Base-by-base conservation (phyloP, 805 yeast species). In the Yamadazyma ubonensis region DNA sequence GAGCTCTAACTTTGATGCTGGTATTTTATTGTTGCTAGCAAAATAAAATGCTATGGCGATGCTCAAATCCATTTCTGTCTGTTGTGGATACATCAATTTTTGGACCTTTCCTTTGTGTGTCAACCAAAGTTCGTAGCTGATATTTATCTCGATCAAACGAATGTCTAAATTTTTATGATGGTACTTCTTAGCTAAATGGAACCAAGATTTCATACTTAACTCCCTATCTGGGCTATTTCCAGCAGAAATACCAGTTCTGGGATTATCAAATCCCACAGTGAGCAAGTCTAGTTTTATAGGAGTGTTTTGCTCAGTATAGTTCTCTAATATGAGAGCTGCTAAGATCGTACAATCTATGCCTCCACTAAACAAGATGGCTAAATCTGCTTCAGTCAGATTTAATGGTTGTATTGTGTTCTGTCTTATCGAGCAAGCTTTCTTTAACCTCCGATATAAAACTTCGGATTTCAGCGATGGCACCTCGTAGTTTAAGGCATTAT, bases 1-100 rank as follows among this genome's bases (percentile, higher is more conserved):
- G 15, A 50, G 45, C 14, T 39, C 45, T 6, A 38, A 14, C 14
- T 42, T 40, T 4, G 23, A 28, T 7, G 40, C 28, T 2, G 48
- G 46, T 5, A 46, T 23, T 6, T 46, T 36, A 6, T 85, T 86
- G 44, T 77, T 69, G 2, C 96, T 75, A 0, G 98, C 97, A 65
- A 89, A 93, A 57, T 82, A 89, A 54, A 93, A 93, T 0, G 99
- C 99, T 45, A 91, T 79, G 1, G 97, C 97, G 37, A 93, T 93
- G 1, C 96, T 86, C 16, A 89, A 63, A 59, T 93, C 99, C 98
- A 93, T 93, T 48, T 89, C 98, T 0, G 96, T 89, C 31, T 76
- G 72, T 43, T 81, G 78, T 0, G 99, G 99, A 53, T 71, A 81
- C 74, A 93, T 93, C 30, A 91, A 64, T 18, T 73, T 65, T 31